A percentile compares a stretch with the other conserved stretches of the same genome.
These are phyloP conservation scores for Pseudoturritis turrita DNA, from an alignment of 345 rosid genomes.

Conservation along the genomic window DNA sequence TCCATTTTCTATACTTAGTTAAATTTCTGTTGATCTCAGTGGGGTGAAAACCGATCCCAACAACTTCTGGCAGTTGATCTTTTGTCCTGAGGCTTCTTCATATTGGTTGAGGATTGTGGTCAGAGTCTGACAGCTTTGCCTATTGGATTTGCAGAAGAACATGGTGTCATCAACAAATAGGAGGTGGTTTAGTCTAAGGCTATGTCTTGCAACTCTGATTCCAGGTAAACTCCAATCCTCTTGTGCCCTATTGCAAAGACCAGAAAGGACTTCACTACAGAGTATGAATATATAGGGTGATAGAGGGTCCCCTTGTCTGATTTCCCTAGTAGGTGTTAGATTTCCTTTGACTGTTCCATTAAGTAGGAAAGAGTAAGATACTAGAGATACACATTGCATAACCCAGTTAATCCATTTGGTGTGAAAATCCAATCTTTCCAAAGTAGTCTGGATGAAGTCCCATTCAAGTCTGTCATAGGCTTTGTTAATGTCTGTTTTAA, in stretches of 20 bases:
- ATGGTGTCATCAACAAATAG: no score
- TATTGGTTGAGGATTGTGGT: no score
- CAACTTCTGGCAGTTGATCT: no score
- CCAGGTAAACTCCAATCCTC: fast-evolving
- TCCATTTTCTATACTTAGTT: no score
- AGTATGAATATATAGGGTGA: background rate
- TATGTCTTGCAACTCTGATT: background rate
- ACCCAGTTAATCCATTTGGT: background rate
- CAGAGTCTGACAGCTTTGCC: no score
- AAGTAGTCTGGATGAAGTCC: background rate
- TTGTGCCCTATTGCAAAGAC: background rate
- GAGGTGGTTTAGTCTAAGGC: no score
- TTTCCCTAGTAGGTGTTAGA: fast-evolving
- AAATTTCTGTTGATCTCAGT: no score
- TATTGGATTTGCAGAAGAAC: no score
- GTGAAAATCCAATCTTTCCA: background rate
- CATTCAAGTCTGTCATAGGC: background rate
- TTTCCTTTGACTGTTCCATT: background rate
- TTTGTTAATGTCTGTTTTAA: background rate
- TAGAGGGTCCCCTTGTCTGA: background rate
- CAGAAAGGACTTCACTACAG: background rate
- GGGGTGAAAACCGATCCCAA: no score
- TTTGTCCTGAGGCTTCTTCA: no score
- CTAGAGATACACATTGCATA: fast-evolving
- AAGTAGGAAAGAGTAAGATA: background rate